These are phyloP conservation scores for Isabelozyma heimii DNA, from an alignment of 805 yeast genomes.

Conservation along the genomic window DNA sequence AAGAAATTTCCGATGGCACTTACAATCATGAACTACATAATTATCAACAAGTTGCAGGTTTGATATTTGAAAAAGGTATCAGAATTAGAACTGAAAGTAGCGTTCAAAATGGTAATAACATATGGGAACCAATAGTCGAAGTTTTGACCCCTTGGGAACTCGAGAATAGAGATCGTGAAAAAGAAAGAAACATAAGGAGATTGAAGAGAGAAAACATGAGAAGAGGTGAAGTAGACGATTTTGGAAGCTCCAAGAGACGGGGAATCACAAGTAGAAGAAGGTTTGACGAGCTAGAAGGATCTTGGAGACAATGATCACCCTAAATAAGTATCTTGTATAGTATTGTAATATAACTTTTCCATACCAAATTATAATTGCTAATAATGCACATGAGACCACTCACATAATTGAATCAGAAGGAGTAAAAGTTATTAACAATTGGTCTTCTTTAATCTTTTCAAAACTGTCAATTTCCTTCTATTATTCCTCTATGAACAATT, in stretches of 20 bases:
- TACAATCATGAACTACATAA: constrained; percentile 42
- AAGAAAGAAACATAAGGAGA: constrained; percentile 87
- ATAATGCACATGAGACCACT: too few species aligned
- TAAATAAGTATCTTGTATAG: neutral
- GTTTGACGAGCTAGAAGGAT: constrained; percentile 49
- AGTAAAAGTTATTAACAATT: too few species aligned
- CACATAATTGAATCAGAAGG: too few species aligned
- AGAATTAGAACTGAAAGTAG: constrained; percentile 57
- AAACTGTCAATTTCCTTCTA: too few species aligned
- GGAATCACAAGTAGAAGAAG: constrained; percentile 46
- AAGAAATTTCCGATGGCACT: constrained; percentile 69
- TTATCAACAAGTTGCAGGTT: constrained; percentile 40
- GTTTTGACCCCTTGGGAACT: constrained; percentile 87
- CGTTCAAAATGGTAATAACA: constrained; percentile 71
- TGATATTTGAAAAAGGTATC: constrained; percentile 42
- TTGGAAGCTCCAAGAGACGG: constrained; percentile 29
- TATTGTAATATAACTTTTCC: neutral
- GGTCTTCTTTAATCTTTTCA: too few species aligned
- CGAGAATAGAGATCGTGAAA: constrained; percentile 91
- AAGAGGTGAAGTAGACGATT: constrained; percentile 48
- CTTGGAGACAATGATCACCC: constrained; percentile 5
- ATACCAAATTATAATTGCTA: neutral
- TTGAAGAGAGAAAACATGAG: constrained; percentile 88
- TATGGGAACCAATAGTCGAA: constrained; percentile 88
- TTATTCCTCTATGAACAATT: too few species aligned